Evolutionary conservation across 441 rosid genomes (phyloP), one percentile per base, ranked within the genome.

Genomic region (Eutrema salsugineum): DNA sequence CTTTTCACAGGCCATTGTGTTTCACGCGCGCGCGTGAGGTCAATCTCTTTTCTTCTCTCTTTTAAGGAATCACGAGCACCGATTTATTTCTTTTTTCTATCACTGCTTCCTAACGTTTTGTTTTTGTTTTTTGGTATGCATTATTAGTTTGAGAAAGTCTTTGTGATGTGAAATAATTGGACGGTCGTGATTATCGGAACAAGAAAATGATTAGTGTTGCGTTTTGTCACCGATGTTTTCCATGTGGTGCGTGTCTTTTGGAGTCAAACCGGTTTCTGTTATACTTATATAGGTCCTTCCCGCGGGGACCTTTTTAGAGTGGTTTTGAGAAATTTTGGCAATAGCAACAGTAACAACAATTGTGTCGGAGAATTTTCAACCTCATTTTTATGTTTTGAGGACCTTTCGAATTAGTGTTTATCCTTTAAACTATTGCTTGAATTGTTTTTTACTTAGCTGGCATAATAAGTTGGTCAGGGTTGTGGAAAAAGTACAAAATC

Each of bases 351-450:
- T 15, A 30, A 72, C 70, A 43, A 63, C 69, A 22, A 6, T 33
- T 60, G 22, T 74, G 78, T 74, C 73, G 68, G 73, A 67, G 49
- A 74, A 7, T 60, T 60, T 67, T 66, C 63, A 74, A 60, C 49
- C 63, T 66, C 11, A 40, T 28, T 22, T 24, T 4, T 2, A 24
- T 24, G 27, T 24, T 24, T 24, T 24, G 27, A 28, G 6, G 32
- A 28, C 32, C 6, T 4, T 28, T 28, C 6, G 32, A 28, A 28
- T 4, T 28, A 28, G 32, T 28, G 6, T 3, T 24, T 2, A 24
- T 24, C 27, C 4, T 24, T 24, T 2, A 3, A 24, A 2, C 3
- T 24, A 24, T 24, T 24, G 27, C 27, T 24, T 24, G 27, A 3
- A 24, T 24, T 22, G 2, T 20, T 20, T 27, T 27, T 27, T 27